Base-by-base conservation (phyloP, 148 eudicot species). In the Arctostaphylos glauca region DNA sequence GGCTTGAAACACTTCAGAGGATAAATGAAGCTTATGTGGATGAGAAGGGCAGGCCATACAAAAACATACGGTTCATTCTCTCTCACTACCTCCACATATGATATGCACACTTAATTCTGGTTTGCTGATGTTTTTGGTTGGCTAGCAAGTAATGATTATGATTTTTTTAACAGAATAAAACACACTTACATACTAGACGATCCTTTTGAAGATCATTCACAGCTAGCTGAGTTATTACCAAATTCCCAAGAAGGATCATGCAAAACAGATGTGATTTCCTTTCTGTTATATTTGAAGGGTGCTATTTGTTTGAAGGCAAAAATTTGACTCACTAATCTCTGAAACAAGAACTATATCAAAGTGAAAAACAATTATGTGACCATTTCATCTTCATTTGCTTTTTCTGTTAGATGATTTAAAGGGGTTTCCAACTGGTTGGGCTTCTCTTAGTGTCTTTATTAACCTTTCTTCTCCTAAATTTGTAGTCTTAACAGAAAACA, bases 21-120 rank as follows among this genome's bases (percentile, higher is more conserved):
- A 88, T 96, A 70, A 96, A 96, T 85, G 99, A 96, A 88, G 93
- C 99, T 78, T 94, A 94, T 87, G 93, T 92, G 74, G 99, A 96
- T 86, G 96, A 92, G 47, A 93, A 89, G 68, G 88, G 89, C 83
- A 87, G 93, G 82, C 99, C 99, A 7, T 96, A 84, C 87, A 94
- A 93, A 85, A 94, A 96, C 83, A 96, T 96, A 77, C 81, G 99
- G 99, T 96, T 77, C 12, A 41, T 53, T 78, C 9, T 31, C 38
- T 31, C 38, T 38, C 46, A 49, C 82, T 16, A 19, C 56, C 13
- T 54, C 54, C 56, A 16, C 66, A 54, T 76, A 19, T 50, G 18
- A 60, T 48, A 12, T 38, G 53, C 52, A 74, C 25, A 54, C 16
- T 5, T 76, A 49, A 38, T 76, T 25, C 53, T 47, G 44, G n/a